Percentiles rank a stretch among this genome's conserved stretches.
Conservation (phyloP, 257 asterid species). For the Oldenlandia corymbosa region DNA sequence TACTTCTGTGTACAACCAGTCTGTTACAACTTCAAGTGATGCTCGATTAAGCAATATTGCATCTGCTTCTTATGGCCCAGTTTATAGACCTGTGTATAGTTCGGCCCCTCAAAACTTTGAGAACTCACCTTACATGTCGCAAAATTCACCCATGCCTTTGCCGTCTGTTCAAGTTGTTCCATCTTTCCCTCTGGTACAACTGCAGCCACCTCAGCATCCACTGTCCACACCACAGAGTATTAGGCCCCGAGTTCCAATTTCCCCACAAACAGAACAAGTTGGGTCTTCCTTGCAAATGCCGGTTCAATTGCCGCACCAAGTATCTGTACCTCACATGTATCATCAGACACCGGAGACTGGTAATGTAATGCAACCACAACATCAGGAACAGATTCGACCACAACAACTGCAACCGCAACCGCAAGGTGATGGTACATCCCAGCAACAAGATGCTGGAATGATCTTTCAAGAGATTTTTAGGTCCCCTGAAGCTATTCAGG, state of each 20-base stretch:
- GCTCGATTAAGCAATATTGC: constrained; percentile 27
- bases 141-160: constrained; percentile 45
- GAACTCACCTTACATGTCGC: constrained; percentile 39
- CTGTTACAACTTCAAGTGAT: constrained; percentile 30
- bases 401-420: constrained; percentile 30
- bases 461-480: constrained; percentile 59
- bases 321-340: constrained; percentile 36
- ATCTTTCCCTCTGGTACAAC: constrained; percentile 65
- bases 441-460: constrained; percentile 65
- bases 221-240: constrained; percentile 76
- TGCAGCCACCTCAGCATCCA: constrained; percentile 90
- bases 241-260: constrained; percentile 63
- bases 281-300: constrained; percentile 41
- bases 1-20: constrained; percentile 47
- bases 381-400: constrained; percentile 30
- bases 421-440: constrained; percentile 43
- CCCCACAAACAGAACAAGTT: constrained; percentile 70
- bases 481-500: constrained; percentile 88
- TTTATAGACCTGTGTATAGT: constrained; percentile 51
- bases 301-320: constrained; percentile 34
- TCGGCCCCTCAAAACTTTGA: constrained; percentile 59
- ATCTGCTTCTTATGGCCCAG: constrained; percentile 50
- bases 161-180: constrained; percentile 48
- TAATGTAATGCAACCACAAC: constrained; percentile 40
- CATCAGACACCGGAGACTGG: constrained; percentile 53